phyloP scores from a whole-genome alignment of 2,329 filamentous ascomycete species.

The Dactylonectria estremocensis region DNA sequence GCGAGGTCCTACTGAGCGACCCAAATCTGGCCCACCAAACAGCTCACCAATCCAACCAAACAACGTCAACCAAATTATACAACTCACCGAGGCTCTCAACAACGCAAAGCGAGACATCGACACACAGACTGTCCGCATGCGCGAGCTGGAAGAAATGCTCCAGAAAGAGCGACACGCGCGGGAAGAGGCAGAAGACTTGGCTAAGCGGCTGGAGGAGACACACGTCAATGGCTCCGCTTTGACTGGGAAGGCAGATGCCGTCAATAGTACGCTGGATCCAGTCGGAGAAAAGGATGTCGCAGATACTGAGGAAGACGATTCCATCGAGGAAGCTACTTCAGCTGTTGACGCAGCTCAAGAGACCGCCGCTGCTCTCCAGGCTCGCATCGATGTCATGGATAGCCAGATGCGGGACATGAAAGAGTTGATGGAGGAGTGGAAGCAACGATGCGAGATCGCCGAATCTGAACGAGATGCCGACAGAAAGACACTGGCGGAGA shows the following conservation, averaged over 20 bases:
- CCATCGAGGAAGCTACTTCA: slow-evolving; percentile 53
- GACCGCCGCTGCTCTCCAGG: slow-evolving; percentile 63
- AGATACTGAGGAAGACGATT: slow-evolving; percentile 45
- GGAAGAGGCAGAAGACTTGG: slow-evolving; percentile 86
- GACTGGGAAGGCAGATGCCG: slow-evolving; percentile 39
- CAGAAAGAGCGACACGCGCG: slow-evolving; percentile 85
- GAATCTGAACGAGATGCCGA: slow-evolving; percentile 83
- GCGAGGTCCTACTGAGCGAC: slow-evolving; percentile 81
- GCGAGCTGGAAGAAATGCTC: slow-evolving; percentile 82
- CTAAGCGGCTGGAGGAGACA: slow-evolving; percentile 76
- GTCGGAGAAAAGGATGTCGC: slow-evolving; percentile 40
- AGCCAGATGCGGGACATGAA: slow-evolving; percentile 86
- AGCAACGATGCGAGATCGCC: slow-evolving; percentile 82
- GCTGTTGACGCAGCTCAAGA: slow-evolving; percentile 57
- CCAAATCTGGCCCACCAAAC: slow-evolving; percentile 69
- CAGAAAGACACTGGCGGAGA: slow-evolving; percentile 84
- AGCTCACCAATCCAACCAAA: slow-evolving; percentile 73
- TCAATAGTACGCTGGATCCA: slow-evolving; percentile 26
- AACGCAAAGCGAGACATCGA: slow-evolving; percentile 90
- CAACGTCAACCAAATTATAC: slow-evolving; percentile 81
- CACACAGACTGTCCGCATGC: slow-evolving; percentile 83
- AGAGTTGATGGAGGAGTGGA: slow-evolving; percentile 84
- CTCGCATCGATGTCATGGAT: slow-evolving; percentile 82
- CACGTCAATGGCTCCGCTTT: slow-evolving; percentile 50
- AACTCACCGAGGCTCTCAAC: slow-evolving; percentile 87